Conservation (phyloP, 2,329 filamentous ascomycete genomes). For the Cyphellophora attinorum region DNA sequence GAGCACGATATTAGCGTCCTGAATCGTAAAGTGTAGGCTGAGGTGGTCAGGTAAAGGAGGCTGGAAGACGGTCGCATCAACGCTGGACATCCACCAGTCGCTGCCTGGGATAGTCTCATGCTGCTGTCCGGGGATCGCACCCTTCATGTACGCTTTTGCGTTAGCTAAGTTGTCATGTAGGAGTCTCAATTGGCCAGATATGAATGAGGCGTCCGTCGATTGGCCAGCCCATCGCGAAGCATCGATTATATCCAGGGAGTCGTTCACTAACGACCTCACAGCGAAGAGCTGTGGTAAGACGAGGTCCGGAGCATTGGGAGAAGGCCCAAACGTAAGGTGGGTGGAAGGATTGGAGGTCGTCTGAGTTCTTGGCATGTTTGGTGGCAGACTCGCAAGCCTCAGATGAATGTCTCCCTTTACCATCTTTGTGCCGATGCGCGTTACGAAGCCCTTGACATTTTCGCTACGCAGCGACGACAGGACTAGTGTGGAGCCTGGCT, state of each 20-base stretch:
- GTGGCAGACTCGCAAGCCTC: constrained; percentile 59
- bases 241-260: constrained; percentile 73
- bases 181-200: constrained; percentile 48
- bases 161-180: constrained; percentile 51
- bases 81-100: constrained; percentile 48
- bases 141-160: constrained; percentile 50
- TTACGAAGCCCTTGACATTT: constrained; percentile 84
- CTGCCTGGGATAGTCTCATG: constrained; percentile 24
- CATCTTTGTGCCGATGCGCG: constrained; percentile 78
- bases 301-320: constrained; percentile 48
- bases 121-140: constrained; percentile 20
- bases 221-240: constrained; percentile 66
- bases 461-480: constrained; percentile 81
- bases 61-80: constrained; percentile 53
- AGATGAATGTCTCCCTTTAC: constrained; percentile 80
- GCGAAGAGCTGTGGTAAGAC: constrained; percentile 60
- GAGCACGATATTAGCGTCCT: constrained; percentile 61
- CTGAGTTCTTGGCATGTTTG: constrained; percentile 26
- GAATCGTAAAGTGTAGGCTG: constrained; percentile 62
- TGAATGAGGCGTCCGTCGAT: constrained; percentile 47
- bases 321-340: constrained; percentile 42
- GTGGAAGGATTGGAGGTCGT: constrained; percentile 34
- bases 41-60: constrained; percentile 56
- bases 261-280: constrained; percentile 68
- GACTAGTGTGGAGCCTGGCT: constrained; percentile 79